Base-by-base conservation (phyloP, 176 grass and related monocot genomes). In the Triticum turgidum region DNA sequence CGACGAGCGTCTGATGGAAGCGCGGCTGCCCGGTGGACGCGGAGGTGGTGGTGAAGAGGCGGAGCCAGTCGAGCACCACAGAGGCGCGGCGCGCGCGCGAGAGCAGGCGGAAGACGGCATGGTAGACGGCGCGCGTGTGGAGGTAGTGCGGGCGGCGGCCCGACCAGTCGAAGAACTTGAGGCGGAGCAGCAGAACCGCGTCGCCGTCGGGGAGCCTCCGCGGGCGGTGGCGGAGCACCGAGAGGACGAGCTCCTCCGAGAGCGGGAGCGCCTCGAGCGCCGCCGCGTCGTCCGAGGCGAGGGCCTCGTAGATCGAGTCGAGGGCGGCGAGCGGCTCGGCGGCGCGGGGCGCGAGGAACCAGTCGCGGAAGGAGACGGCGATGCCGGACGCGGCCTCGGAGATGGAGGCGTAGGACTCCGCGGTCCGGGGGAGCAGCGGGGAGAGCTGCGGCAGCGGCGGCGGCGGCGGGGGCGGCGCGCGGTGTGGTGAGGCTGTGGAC, bases 91-190 rank as follows among this genome's bases (percentile, higher is more conserved):
- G 82, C 17, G 87, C 85, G 70, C 70, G 83, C 12, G 80, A 33
- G 73, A 98, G 87, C 22, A 94, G 88, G 41, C 82, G 76, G 80
- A 98, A 96, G 65, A 98, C 24, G 3, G 88, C 64, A 64, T 88
- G 92, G 85, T 96, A 98, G 6, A 93, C 71, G 22, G 71, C 82
- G 29, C 90, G 92, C 71, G 92, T 90, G 87, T 99, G 97, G 75
- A 24, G 62, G 79, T 99, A 96, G 20, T 25, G 82, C 11, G 44
- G 74, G 64, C 79, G 90, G 41, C 77, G 90, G 5, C 97, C 92
- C 9, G 94, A 89, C 94, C 92, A 96, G 85, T 99, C 97, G 42
- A 99, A 99, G 86, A 99, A 99, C 20, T 83, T 81, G 72, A 96
- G 84, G 65, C 93, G 93, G 42, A 96, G 90, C 70, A 94, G 78